phyloP scores from a whole-genome alignment of 148 eudicot genomes.

The Chenopodium suecicum region DNA sequence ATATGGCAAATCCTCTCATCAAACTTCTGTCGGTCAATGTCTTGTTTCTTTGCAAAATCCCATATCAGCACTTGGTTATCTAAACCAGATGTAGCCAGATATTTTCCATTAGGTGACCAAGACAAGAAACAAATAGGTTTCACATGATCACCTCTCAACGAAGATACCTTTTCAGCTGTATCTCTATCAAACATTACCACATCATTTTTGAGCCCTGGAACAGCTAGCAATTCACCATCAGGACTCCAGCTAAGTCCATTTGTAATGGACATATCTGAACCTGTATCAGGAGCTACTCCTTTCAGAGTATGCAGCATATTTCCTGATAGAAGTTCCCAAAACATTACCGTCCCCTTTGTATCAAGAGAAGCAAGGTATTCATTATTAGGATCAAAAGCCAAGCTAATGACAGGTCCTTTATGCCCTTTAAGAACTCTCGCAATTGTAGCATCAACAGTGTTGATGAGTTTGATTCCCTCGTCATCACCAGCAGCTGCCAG shows the following conservation, averaged over 20 bases:
- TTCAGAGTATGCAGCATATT: constrained; percentile 57
- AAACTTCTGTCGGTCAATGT: constrained; percentile 89
- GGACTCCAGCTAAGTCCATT: constrained; percentile 90
- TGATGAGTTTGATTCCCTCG: constrained; percentile 95
- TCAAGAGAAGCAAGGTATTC: constrained; percentile 93
- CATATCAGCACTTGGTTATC: constrained; percentile 90
- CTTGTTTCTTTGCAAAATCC: constrained; percentile 78
- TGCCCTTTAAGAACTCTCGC: constrained; percentile 95
- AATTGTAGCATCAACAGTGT: constrained; percentile 94
- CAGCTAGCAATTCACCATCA: constrained; percentile 78
- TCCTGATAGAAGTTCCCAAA: constrained; percentile 90
- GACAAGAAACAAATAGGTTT: constrained; percentile 77
- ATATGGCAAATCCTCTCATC: constrained; percentile 71
- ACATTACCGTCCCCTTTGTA: constrained; percentile 74
- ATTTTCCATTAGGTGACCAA: constrained; percentile 98
- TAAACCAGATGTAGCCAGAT: constrained; percentile 85
- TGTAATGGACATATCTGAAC: constrained; percentile 51
- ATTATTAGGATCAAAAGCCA: constrained; percentile 91
- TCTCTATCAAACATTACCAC: constrained; percentile 96
- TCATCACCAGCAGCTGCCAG: constrained; percentile 98
- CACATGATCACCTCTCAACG: constrained; percentile 79
- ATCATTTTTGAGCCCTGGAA: constrained; percentile 90
- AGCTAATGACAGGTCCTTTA: constrained; percentile 68
- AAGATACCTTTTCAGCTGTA: constrained; percentile 79
- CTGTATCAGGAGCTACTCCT: constrained; percentile 68